Evolutionary conservation across 176 grass and related monocot genomes (phyloP), one percentile per base, ranked within the genome.

Genomic region (Bromus sterilis): DNA sequence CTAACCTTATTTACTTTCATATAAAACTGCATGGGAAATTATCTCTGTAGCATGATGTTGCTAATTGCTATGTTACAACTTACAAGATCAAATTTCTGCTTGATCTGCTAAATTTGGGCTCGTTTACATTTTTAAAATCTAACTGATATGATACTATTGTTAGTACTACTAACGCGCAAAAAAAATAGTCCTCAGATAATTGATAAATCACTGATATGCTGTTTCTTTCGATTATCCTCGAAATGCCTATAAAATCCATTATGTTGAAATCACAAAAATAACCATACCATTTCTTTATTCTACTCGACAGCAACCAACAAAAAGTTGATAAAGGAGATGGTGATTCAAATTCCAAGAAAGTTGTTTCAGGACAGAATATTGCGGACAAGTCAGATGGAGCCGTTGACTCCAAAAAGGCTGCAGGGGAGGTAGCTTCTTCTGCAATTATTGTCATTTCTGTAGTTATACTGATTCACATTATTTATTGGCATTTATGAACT

Each of bases 321-420:
- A 92, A 95, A 86, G 56, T 77, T 61, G 85, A 95, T 82, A 92
- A 90, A 78, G 78, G 63, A 84, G 85, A 86, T 71, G 49, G 56
- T 32, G 90, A 90, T 56, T 60, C 77, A 65, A 80, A 41, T 76
- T 86, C 75, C n/a, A n/a, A n/a, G n/a, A n/a, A n/a, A n/a, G n/a
- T n/a, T n/a, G n/a, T n/a, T n/a, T n/a, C n/a, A n/a, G n/a, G n/a
- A n/a, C n/a, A n/a, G n/a, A n/a, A n/a, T n/a, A n/a, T n/a, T n/a
- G n/a, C n/a, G n/a, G n/a, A n/a, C n/a, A n/a, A n/a, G n/a, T n/a
- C n/a, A n/a, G n/a, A n/a, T n/a, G n/a, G n/a, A n/a, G n/a, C n/a
- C 7, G 36, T 42, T 64, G 72, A 84, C 33, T 48, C 71, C 29
- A 91, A 89, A 64, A 91, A 89, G 78, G 66, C 82, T 76, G 51